phyloP scores from a whole-genome alignment of 1,284 basidiomycete genomes.

The Pyrrhoderma lamaoense region DNA sequence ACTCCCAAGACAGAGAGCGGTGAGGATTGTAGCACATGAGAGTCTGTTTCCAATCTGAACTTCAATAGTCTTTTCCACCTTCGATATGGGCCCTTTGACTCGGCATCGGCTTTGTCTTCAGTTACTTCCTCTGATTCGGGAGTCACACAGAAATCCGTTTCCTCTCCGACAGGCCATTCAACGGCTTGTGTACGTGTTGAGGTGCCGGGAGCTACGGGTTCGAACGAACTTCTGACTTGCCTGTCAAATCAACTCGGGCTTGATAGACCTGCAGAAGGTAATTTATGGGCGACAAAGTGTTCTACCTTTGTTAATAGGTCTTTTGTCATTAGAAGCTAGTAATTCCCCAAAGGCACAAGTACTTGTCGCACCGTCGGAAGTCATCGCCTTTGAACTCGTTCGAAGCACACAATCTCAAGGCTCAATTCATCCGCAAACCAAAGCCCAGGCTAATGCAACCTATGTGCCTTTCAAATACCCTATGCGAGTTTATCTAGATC shows the following conservation, averaged over 20 bases:
- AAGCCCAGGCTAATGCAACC: slow-evolving; percentile 17
- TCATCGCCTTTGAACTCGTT: slow-evolving; percentile 51
- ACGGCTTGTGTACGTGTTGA: slow-evolving; percentile 36
- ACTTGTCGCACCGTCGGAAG: slow-evolving; percentile 52
- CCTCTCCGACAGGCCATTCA: slow-evolving; percentile 24
- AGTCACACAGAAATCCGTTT: not conserved
- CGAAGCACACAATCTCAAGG: slow-evolving; percentile 23
- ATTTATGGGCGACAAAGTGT: too few relatives aligned
- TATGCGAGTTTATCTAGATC: slow-evolving; percentile 58
- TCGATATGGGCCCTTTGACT: slow-evolving; percentile 8
- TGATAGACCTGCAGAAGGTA: slow-evolving; percentile 2
- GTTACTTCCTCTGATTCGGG: slow-evolving; percentile 1
- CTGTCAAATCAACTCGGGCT: slow-evolving; percentile 43
- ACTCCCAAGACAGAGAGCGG: slow-evolving; percentile 2
- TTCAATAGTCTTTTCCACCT: slow-evolving; percentile 15
- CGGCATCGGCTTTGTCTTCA: not conserved
- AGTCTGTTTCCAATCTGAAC: too few relatives aligned
- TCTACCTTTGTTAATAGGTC: not conserved
- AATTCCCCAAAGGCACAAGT: slow-evolving; percentile 36
- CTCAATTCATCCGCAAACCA: not conserved
- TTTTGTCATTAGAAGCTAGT: too few relatives aligned
- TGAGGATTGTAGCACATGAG: not conserved
- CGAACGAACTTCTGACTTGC: slow-evolving; percentile 52
- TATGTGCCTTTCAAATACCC: slow-evolving; percentile 47
- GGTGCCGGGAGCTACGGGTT: slow-evolving; percentile 28